A percentile compares a stretch with the other conserved stretches of the same genome.
Conservation (phyloP, 352 stramenopile species). For the Phytophthora tubulina region DNA sequence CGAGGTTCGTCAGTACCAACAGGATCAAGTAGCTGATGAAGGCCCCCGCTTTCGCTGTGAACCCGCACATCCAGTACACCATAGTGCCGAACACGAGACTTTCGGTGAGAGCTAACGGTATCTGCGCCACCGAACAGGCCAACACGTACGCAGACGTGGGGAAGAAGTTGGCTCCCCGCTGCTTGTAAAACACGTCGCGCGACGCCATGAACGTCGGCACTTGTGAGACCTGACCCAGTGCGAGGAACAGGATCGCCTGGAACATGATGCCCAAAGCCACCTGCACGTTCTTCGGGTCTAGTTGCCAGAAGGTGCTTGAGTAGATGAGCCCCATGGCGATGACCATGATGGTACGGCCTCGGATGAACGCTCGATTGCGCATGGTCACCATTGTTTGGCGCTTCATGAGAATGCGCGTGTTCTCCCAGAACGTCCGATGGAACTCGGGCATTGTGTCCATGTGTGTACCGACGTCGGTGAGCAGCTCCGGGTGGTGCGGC, state of each 20-base stretch:
- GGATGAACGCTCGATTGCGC: slow-evolving; percentile 41
- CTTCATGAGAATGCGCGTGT: slow-evolving; percentile 37
- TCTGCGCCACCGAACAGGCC: slow-evolving; percentile 41
- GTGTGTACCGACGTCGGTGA: slow-evolving; percentile 22
- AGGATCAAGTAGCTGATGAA: slow-evolving; percentile 51
- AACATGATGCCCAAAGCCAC: slow-evolving; percentile 76
- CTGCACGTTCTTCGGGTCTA: slow-evolving; percentile 37
- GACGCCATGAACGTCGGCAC: slow-evolving; percentile 41
- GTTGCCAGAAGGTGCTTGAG: slow-evolving; percentile 46
- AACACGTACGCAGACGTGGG: slow-evolving; percentile 73
- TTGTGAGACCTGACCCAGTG: slow-evolving; percentile 66
- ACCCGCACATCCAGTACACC: slow-evolving; percentile 65
- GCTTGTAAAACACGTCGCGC: slow-evolving; percentile 58
- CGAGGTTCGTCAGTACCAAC: slow-evolving; percentile 44
- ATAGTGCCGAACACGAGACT: slow-evolving; percentile 65
- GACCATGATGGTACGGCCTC: slow-evolving; percentile 47
- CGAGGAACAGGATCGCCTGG: slow-evolving; percentile 71
- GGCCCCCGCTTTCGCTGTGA: slow-evolving; percentile 40
- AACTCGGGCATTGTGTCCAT: slow-evolving; percentile 44
- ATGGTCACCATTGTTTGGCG: slow-evolving; percentile 57
- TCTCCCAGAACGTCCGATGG: slow-evolving; percentile 36
- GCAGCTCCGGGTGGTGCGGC: slow-evolving; percentile 19
- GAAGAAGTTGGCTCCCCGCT: slow-evolving; percentile 63
- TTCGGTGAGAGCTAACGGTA: slow-evolving; percentile 57
- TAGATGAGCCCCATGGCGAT: slow-evolving; percentile 48